Conservation (phyloP, 306 rosid genomes). For the Quercus aquifolioides region DNA sequence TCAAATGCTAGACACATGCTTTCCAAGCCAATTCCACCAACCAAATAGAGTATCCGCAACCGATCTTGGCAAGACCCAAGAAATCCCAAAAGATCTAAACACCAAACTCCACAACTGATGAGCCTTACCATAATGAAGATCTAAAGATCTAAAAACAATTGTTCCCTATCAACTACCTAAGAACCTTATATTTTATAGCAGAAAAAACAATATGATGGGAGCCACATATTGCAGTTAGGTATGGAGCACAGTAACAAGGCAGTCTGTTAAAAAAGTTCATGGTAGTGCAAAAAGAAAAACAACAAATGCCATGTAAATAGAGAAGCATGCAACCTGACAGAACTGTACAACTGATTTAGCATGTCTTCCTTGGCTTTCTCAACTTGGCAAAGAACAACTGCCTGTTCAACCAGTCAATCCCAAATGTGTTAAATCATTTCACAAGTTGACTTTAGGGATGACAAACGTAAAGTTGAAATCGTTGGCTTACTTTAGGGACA, state of each 20-base stretch:
- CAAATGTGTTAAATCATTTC: slow-evolving; percentile 18
- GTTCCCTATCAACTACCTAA: not conserved
- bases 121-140: too few species aligned
- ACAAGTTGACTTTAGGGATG: not conserved
- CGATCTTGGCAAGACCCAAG: too few species aligned
- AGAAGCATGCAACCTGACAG: slow-evolving; percentile 61
- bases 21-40: too few species aligned
- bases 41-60: too few species aligned
- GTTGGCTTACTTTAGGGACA: slow-evolving; percentile 75
- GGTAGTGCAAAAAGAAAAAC: not conserved
- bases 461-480: not conserved
- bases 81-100: too few species aligned
- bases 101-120: too few species aligned
- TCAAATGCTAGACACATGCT: too few species aligned
- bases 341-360: slow-evolving; percentile 93
- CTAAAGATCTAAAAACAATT: not conserved
- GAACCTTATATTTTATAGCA: not conserved
- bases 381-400: slow-evolving; percentile 96
- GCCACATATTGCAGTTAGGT: not conserved
- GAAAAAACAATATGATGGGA: not conserved
- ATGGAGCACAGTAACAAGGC: not conserved
- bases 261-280: not conserved
- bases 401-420: slow-evolving; percentile 60
- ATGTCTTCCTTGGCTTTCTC: slow-evolving; percentile 98
- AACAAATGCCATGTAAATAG: slow-evolving; percentile 5